Evolutionary conservation across 306 rosid genomes (phyloP).

Genomic region (Inga laurina): DNA sequence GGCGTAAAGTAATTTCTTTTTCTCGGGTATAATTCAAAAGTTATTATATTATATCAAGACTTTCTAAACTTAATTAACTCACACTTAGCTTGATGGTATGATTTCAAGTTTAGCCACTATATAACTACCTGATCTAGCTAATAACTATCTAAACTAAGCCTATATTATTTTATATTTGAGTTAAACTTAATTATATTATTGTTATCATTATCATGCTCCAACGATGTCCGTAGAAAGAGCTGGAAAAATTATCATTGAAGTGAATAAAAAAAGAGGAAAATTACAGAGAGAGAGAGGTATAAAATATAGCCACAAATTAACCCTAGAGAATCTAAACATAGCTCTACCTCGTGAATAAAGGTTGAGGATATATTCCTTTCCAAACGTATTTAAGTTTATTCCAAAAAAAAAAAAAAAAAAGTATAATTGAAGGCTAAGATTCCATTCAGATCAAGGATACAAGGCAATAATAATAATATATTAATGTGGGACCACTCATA

Average conservation of each 20-base stretch:
- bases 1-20: neutral
- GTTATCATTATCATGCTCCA: neutral
- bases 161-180: neutral
- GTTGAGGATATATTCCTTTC: neutral
- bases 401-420: neutral
- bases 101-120: neutral
- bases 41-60: neutral
- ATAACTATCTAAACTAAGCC: neutral
- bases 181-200: neutral
- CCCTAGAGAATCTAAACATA: neutral
- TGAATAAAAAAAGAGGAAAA: neutral
- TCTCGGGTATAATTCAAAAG: neutral
- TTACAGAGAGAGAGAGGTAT: neutral
- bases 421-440: neutral
- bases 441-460: neutral
- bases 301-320: neutral
- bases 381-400: no score
- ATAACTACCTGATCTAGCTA: neutral
- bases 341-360: neutral
- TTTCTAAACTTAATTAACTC: neutral
- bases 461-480: neutral
- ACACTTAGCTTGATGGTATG: neutral
- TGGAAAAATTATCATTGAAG: neutral
- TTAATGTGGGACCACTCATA: neutral
- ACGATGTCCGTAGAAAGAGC: neutral